Evolutionary conservation across 352 stramenopile genomes (phyloP).

Genomic region (Nothophytophthora sp.): DNA sequence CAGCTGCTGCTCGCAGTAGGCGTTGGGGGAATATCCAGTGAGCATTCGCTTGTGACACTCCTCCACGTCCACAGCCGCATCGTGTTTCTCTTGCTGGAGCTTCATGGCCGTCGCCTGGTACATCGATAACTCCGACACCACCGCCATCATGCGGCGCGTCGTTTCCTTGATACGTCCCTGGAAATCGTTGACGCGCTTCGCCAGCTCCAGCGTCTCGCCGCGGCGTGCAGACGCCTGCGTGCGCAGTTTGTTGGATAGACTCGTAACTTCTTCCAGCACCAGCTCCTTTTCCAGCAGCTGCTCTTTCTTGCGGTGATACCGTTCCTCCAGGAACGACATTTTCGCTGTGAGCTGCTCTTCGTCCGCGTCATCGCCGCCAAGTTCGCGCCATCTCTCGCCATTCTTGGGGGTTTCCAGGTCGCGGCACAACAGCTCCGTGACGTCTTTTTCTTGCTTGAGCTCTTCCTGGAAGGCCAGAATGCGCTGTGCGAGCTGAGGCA

Average conservation of each 20-base stretch:
- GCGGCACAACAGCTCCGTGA: constrained; percentile 88
- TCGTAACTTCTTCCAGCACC: constrained; percentile 93
- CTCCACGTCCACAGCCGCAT: constrained; percentile 65
- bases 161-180: constrained; percentile 90
- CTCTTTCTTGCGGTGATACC: constrained; percentile 92
- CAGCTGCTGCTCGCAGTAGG: constrained; percentile 78
- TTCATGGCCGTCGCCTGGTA: constrained; percentile 95
- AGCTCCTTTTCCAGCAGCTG: constrained; percentile 94
- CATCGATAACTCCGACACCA: constrained; percentile 94
- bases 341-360: constrained; percentile 88
- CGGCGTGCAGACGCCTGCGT: constrained; percentile 73
- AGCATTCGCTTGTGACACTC: constrained; percentile 59
- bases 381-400: constrained; percentile 80
- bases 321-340: constrained; percentile 82
- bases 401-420: constrained; percentile 93
- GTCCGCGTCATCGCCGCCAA: constrained; percentile 90
- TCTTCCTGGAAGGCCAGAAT: constrained; percentile 84
- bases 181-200: constrained; percentile 91
- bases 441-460: constrained; percentile 80
- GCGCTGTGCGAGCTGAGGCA: constrained; percentile 80
- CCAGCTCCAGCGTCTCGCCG: constrained; percentile 79
- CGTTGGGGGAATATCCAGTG: constrained; percentile 71
- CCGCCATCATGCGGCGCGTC: constrained; percentile 94
- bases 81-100: constrained; percentile 92
- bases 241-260: constrained; percentile 84